phyloP scores from a whole-genome alignment of 2,329 filamentous ascomycete genomes.

The Pseudomassariella vexata region DNA sequence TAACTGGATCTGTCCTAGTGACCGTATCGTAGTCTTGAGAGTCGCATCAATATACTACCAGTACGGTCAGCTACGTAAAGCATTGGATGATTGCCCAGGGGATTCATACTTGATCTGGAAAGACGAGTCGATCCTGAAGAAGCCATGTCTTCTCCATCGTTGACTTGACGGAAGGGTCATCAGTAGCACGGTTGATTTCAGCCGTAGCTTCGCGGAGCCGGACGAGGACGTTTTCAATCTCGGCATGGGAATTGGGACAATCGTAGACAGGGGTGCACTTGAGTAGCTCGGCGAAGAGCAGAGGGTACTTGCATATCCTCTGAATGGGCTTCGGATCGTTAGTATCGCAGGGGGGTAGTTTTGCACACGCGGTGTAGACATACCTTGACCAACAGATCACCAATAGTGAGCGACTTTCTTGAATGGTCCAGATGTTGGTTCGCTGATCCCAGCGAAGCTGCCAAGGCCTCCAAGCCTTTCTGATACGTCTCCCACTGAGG shows the following conservation, averaged over 20 bases:
- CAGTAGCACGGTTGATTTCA: constrained; percentile 79
- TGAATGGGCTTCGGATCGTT: constrained; percentile 68
- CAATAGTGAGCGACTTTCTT: constrained; percentile 74
- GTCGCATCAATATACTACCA: not conserved
- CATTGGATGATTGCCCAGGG: not conserved
- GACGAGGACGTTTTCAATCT: constrained; percentile 68
- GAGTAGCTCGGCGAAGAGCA: constrained; percentile 78
- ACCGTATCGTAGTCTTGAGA: constrained; percentile 63
- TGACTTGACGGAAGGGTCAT: constrained; percentile 63
- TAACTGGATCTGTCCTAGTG: constrained; percentile 72
- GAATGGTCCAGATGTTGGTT: constrained; percentile 56
- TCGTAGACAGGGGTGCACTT: constrained; percentile 80
- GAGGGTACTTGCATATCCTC: constrained; percentile 82
- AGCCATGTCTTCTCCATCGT: constrained; percentile 78
- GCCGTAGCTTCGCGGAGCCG: constrained; percentile 68
- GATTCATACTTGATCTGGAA: constrained; percentile 60
- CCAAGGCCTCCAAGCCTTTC: constrained; percentile 77
- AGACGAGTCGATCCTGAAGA: constrained; percentile 74
- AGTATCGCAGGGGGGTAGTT: constrained; percentile 5
- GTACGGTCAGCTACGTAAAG: not conserved
- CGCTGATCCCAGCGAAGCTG: constrained; percentile 67
- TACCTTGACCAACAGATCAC: constrained; percentile 88
- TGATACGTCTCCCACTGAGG: constrained; percentile 76
- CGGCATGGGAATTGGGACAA: constrained; percentile 75
- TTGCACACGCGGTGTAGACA: constrained; percentile 7